A percentile compares a stretch with the other conserved stretches of the same genome.
These are phyloP conservation scores for Mollisiaceae sp. DNA, from an alignment of 2,329 filamentous ascomycete genomes.

Conservation along the genomic window DNA sequence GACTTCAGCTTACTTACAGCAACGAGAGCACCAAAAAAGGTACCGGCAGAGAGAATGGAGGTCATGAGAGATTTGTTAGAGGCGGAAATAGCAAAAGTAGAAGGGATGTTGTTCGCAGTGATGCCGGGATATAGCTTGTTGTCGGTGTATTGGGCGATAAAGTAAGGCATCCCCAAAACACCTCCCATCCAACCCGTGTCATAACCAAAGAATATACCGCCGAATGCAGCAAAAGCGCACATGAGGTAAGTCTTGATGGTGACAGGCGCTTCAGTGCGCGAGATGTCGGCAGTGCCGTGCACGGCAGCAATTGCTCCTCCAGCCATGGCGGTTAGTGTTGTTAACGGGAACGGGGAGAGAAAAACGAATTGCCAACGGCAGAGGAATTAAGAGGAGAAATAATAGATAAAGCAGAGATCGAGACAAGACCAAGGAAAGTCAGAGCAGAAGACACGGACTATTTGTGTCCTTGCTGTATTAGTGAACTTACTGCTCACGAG, in stretches of 20 bases:
- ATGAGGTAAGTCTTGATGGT: conserved; percentile 71
- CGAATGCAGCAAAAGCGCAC: conserved; percentile 73
- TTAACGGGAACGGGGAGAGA: not conserved
- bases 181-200: conserved; percentile 78
- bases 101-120: conserved; percentile 14
- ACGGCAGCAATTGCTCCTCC: conserved; percentile 13
- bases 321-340: conserved; percentile 1
- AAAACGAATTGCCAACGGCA: too few species aligned
- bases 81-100: conserved; percentile 46
- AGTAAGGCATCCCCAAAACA: conserved; percentile 52
- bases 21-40: conserved; percentile 68
- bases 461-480: too few species aligned
- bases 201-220: conserved; percentile 65
- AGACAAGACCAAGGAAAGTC: too few species aligned
- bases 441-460: too few species aligned
- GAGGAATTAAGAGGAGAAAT: too few species aligned
- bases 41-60: conserved; percentile 73
- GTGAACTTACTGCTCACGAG: too few species aligned
- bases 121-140: conserved; percentile 22
- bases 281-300: conserved; percentile 61
- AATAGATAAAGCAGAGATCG: too few species aligned
- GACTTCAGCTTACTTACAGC: conserved; percentile 34
- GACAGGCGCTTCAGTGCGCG: conserved; percentile 69
- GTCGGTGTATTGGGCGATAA: conserved; percentile 35
- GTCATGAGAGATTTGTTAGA: conserved; percentile 65